Conservation (phyloP, 2,329 filamentous ascomycete species). For the Teratosphaeria zuluensis region DNA sequence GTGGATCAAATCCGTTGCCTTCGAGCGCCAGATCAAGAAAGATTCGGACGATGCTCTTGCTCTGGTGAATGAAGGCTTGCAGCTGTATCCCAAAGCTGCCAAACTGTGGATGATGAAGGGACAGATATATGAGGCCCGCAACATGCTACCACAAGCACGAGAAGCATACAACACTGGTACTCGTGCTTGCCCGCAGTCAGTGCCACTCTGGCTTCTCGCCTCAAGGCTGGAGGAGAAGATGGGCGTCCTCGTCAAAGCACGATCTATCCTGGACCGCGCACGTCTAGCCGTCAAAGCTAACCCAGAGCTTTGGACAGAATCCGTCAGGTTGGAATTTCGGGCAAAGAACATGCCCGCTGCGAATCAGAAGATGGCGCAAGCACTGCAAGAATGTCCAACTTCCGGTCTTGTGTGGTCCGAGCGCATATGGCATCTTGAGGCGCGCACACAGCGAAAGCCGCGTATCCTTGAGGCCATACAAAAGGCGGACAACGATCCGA, state of each 20-base stretch:
- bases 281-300: slow-evolving; percentile 79
- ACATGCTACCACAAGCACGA: slow-evolving; percentile 71
- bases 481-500: slow-evolving; percentile 86
- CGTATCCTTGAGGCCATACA: slow-evolving; percentile 90
- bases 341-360: slow-evolving; percentile 76
- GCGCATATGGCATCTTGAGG: slow-evolving; percentile 89
- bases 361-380: slow-evolving; percentile 85
- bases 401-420: slow-evolving; percentile 87
- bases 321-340: slow-evolving; percentile 83
- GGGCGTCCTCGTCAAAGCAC: slow-evolving; percentile 79
- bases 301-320: slow-evolving; percentile 80
- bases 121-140: slow-evolving; percentile 83
- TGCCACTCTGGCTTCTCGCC: slow-evolving; percentile 83
- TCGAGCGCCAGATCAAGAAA: slow-evolving; percentile 75
- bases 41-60: slow-evolving; percentile 74
- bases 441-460: slow-evolving; percentile 84
- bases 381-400: slow-evolving; percentile 80
- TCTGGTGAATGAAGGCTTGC: slow-evolving; percentile 75
- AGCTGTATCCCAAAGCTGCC: slow-evolving; percentile 71
- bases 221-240: slow-evolving; percentile 77
- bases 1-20: slow-evolving; percentile 92
- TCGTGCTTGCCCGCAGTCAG: slow-evolving; percentile 72
- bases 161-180: slow-evolving; percentile 86
- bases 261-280: slow-evolving; percentile 85
- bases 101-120: slow-evolving; percentile 99